Conservation (phyloP, 495 filamentous ascomycete genomes). For the Lasiosphaeria ovina region DNA sequence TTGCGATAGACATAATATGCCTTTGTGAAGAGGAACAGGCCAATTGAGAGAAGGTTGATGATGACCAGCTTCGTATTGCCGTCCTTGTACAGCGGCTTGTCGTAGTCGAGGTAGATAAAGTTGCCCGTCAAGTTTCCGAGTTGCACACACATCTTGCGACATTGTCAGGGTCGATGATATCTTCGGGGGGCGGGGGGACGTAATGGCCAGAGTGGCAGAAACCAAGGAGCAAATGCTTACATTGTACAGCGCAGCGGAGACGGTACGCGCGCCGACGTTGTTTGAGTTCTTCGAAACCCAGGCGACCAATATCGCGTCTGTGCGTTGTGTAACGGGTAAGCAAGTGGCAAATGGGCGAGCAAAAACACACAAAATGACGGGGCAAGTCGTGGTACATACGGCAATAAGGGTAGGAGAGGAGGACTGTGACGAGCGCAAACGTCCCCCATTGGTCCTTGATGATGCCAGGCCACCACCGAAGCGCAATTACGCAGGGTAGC, state of each 20-base stretch:
- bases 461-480: conserved; percentile 30
- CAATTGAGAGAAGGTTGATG: conserved; percentile 39
- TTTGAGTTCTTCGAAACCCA: conserved; percentile 65
- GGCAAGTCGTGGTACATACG: conserved; percentile 9
- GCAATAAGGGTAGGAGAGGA: conserved; percentile 44
- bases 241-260: conserved; percentile 59
- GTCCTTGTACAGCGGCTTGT: conserved; percentile 61
- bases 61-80: conserved; percentile 66
- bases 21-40: conserved; percentile 39
- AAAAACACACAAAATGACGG: background rate
- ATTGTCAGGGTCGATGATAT: background rate
- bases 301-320: conserved; percentile 61
- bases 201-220: background rate
- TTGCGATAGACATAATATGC: conserved; percentile 46
- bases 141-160: conserved; percentile 12
- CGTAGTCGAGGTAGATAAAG: conserved; percentile 55
- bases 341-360: background rate
- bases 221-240: conserved; percentile 11
- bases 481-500: conserved; percentile 54
- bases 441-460: conserved; percentile 45
- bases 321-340: background rate
- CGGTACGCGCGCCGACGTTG: conserved; percentile 63
- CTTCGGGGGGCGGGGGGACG: background rate
- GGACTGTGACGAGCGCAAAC: conserved; percentile 52
- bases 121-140: conserved; percentile 38